Evolutionary conservation across 805 yeast genomes (phyloP).

Genomic region (Candida lessepsii): DNA sequence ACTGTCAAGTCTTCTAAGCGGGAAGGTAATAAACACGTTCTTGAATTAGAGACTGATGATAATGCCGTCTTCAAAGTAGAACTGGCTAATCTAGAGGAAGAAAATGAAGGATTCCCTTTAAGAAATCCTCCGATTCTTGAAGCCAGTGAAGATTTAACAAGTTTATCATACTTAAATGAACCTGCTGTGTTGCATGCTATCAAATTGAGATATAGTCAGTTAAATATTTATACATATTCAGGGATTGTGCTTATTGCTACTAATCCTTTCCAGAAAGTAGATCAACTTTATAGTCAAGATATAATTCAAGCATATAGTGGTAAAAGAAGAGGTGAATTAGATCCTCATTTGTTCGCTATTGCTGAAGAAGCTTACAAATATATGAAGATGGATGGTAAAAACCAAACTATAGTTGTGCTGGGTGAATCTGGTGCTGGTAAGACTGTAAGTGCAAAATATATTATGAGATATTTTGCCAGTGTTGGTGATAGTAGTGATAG

Average conservation of each 20-base stretch:
- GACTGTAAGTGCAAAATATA: conserved; percentile 94
- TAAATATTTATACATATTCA: conserved; percentile 90
- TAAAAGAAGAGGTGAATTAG: conserved; percentile 88
- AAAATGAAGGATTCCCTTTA: conserved; percentile 59
- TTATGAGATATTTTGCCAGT: conserved; percentile 96
- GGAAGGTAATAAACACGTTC: conserved; percentile 40
- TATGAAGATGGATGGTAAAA: conserved; percentile 80
- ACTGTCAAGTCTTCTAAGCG: conserved; percentile 46
- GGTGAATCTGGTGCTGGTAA: conserved; percentile 99
- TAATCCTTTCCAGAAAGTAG: conserved; percentile 91
- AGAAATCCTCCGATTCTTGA: conserved; percentile 91
- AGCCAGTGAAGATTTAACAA: conserved; percentile 91
- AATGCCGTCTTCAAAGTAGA: conserved; percentile 45
- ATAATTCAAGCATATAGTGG: conserved; percentile 95
- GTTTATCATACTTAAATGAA: conserved; percentile 88
- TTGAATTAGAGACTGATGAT: conserved; percentile 55
- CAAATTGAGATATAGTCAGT: conserved; percentile 80
- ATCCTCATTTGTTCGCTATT: conserved; percentile 95
- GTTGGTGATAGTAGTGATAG: conserved; percentile 59
- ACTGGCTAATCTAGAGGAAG: conserved; percentile 48
- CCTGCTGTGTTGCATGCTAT: conserved; percentile 96
- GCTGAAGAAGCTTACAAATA: conserved; percentile 97
- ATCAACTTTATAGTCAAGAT: conserved; percentile 85
- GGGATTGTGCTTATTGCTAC: conserved; percentile 97
- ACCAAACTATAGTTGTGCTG: conserved; percentile 94